Conservation (phyloP, 768 basidiomycete species). For the Pisolithus marmoratus region DNA sequence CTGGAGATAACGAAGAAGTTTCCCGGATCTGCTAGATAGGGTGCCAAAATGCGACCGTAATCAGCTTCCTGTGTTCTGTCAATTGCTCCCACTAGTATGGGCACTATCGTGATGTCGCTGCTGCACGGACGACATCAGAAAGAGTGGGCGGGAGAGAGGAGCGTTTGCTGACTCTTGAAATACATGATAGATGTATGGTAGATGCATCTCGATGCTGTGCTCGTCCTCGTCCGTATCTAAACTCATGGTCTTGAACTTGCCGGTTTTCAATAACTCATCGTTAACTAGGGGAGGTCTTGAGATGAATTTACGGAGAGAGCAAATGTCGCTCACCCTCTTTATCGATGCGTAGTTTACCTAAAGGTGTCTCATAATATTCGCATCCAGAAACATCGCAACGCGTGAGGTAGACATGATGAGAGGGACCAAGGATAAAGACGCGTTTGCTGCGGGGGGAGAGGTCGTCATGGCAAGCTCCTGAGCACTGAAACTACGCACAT, state of each 20-base stretch:
- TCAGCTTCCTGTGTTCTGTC: conserved; percentile 49
- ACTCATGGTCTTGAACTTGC: conserved; percentile 66
- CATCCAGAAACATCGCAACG: conserved; percentile 86
- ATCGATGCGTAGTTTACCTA: conserved; percentile 80
- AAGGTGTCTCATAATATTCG: conserved; percentile 72
- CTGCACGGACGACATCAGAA: conserved; percentile 30
- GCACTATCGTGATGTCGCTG: conserved; percentile 75
- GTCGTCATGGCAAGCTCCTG: conserved; percentile 4
- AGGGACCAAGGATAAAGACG: conserved; percentile 93
- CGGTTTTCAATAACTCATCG: conserved; percentile 54
- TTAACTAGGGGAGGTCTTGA: conserved; percentile 44
- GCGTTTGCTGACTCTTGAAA: conserved; percentile 61
- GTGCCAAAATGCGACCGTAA: conserved; percentile 71
- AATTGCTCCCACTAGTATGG: conserved; percentile 84
- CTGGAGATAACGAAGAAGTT: conserved; percentile 90
- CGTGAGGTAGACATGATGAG: conserved; percentile 84
- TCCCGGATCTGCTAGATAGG: conserved; percentile 69
- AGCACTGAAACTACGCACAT: conserved; percentile 53
- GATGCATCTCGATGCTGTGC: conserved; percentile 97
- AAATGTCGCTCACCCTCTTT: conserved; percentile 52
- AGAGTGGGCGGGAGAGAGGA: background rate
- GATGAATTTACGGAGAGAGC: background rate
- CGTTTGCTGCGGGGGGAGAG: conserved; percentile 62
- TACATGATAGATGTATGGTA: conserved; percentile 82
- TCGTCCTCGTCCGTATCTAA: conserved; percentile 80